These are phyloP conservation scores for Malassezia dermatis DNA, from an alignment of 1,284 basidiomycete species.

Conservation along the genomic window DNA sequence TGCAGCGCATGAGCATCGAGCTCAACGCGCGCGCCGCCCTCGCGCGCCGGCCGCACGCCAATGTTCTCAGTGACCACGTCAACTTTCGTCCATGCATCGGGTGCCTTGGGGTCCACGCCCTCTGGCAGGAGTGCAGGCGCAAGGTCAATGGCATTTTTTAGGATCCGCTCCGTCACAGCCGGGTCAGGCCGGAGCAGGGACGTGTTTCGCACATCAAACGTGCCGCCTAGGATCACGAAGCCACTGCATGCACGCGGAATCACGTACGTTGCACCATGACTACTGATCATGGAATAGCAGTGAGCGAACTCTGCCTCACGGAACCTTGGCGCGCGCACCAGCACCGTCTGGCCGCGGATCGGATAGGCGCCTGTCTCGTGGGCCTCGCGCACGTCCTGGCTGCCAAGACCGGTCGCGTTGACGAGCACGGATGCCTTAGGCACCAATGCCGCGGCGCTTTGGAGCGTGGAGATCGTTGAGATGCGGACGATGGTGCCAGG, in stretches of 20 bases:
- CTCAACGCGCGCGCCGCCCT: conserved; percentile 29
- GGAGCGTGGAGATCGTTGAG: conserved; percentile 15
- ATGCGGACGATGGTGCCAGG: conserved; percentile 22
- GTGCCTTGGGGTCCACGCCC: conserved; percentile 3
- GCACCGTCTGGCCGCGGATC: conserved; percentile 73
- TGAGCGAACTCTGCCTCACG: conserved; percentile 11
- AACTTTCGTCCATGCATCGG: conserved; percentile 24
- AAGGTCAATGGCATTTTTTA: conserved; percentile 47
- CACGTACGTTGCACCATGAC: conserved; percentile 49
- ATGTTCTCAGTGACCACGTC: conserved; percentile 29
- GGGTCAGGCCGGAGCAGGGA: conserved; percentile 47
- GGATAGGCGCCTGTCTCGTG: conserved; percentile 70
- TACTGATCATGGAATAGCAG: conserved; percentile 26
- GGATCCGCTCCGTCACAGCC: conserved; percentile 51
- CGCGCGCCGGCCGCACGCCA: conserved; percentile 27
- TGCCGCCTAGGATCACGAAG: conserved; percentile 55
- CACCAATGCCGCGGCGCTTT: conserved; percentile 13
- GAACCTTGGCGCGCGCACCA: conserved; percentile 60
- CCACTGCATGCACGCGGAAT: conserved; percentile 54
- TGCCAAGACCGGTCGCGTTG: conserved; percentile 51
- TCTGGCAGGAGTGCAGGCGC: conserved; percentile 28
- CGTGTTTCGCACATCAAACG: conserved; percentile 49
- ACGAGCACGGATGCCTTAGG: conserved; percentile 44
- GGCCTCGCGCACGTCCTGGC: conserved; percentile 28
- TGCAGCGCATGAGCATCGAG: conserved; percentile 10